Evolutionary conservation across 805 yeast genomes (phyloP).

Genomic region (Yarrowia sp.): DNA sequence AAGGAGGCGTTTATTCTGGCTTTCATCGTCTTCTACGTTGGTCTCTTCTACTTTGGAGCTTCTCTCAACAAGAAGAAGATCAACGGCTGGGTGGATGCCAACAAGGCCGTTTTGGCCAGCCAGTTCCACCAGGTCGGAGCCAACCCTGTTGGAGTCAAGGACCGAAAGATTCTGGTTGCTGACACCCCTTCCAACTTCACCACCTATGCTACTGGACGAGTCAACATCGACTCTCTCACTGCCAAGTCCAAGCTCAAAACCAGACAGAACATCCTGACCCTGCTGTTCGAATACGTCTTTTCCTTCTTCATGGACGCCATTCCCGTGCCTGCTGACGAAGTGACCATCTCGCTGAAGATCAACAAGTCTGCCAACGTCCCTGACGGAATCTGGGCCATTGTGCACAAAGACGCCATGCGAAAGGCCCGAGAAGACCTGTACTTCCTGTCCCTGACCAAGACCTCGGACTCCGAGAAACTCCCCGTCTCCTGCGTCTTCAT

Average conservation of each 20-base stretch:
- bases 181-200: slow-evolving; percentile 61
- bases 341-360: slow-evolving; percentile 60
- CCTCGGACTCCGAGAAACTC: slow-evolving; percentile 66
- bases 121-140: slow-evolving; percentile 78
- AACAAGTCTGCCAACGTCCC: slow-evolving; percentile 54
- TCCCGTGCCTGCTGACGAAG: slow-evolving; percentile 50
- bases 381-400: slow-evolving; percentile 77
- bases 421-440: slow-evolving; percentile 70
- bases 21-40: slow-evolving; percentile 48
- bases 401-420: slow-evolving; percentile 80
- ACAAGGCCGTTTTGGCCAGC: slow-evolving; percentile 51
- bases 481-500: slow-evolving; percentile 78
- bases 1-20: slow-evolving; percentile 60
- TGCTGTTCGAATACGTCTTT: slow-evolving; percentile 59
- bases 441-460: slow-evolving; percentile 78
- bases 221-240: slow-evolving; percentile 61
- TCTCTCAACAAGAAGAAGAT: slow-evolving; percentile 56
- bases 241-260: slow-evolving; percentile 64
- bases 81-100: slow-evolving; percentile 48
- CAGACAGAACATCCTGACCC: slow-evolving; percentile 73
- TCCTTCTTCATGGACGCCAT: slow-evolving; percentile 50
- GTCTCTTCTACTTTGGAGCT: slow-evolving; percentile 58
- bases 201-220: slow-evolving; percentile 86
- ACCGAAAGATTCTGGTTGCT: slow-evolving; percentile 48
- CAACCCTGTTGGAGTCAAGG: slow-evolving; percentile 26